Evolutionary conservation across 2,329 filamentous ascomycete species (phyloP).

Genomic region (Coniella lustricola): DNA sequence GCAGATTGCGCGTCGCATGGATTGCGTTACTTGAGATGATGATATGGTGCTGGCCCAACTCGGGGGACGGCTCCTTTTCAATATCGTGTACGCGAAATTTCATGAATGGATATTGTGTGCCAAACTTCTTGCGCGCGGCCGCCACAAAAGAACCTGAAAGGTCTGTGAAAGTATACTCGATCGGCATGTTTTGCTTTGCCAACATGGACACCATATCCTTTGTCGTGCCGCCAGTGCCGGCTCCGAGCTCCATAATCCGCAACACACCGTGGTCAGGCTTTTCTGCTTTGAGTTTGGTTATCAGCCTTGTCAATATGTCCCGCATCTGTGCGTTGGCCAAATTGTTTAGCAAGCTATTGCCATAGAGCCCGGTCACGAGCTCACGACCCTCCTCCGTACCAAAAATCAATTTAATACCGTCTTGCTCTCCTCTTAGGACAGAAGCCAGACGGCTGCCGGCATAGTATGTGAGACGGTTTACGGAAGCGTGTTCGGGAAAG

Average conservation of each 20-base stretch:
- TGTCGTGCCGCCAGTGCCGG: slow-evolving; percentile 1
- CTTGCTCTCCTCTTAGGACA: slow-evolving; percentile 11
- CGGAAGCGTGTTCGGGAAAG: slow-evolving; percentile 23
- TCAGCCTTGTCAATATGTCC: too few relatives aligned
- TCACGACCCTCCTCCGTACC: slow-evolving; percentile 10
- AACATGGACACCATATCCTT: slow-evolving; percentile 20
- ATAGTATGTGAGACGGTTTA: slow-evolving; percentile 18
- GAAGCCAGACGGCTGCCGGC: slow-evolving; percentile 14
- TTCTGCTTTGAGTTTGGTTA: too few relatives aligned
- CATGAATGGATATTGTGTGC: slow-evolving; percentile 22
- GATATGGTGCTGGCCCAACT: slow-evolving; percentile 23
- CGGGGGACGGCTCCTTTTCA: slow-evolving; percentile 18
- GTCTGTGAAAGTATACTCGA: slow-evolving; percentile 35
- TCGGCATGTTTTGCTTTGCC: slow-evolving; percentile 19
- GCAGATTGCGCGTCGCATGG: slow-evolving; percentile 27
- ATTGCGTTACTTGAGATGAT: slow-evolving; percentile 28
- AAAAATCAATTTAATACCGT: slow-evolving; percentile 17
- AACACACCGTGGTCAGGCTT: too few relatives aligned
- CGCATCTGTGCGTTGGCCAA: too few relatives aligned
- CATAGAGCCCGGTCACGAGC: slow-evolving; percentile 28
- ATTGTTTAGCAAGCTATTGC: too few relatives aligned
- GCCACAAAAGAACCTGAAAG: slow-evolving; percentile 27
- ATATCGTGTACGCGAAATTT: slow-evolving; percentile 25
- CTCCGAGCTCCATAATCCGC: slow-evolving; percentile 1
- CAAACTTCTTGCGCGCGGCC: slow-evolving; percentile 21